These are phyloP conservation scores for Aspergillus leporis DNA, from an alignment of 495 filamentous ascomycete genomes.

Conservation along the genomic window DNA sequence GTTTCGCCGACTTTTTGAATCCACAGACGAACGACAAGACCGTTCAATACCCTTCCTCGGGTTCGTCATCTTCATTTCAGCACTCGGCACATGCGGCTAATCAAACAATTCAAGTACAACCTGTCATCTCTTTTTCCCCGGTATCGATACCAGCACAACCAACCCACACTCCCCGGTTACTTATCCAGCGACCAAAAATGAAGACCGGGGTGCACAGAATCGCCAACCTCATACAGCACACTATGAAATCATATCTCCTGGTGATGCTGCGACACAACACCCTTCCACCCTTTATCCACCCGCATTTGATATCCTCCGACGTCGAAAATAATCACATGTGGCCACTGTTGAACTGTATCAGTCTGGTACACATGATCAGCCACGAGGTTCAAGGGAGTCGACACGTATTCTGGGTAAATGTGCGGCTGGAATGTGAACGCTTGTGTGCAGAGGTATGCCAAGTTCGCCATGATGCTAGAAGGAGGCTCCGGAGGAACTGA, in stretches of 20 bases:
- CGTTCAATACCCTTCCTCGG: too few species aligned
- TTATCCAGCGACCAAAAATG: conserved; percentile 31
- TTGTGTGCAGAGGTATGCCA: conserved; percentile 38
- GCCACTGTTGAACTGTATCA: conserved; percentile 40
- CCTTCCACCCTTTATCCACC: conserved; percentile 35
- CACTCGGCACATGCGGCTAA: too few species aligned
- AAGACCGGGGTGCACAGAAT: conserved; percentile 32
- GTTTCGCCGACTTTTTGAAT: too few species aligned
- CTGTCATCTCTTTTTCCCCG: too few species aligned
- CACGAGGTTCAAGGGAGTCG: conserved; percentile 32
- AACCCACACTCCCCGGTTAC: conserved; percentile 26
- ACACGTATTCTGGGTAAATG: conserved; percentile 48
- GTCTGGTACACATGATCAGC: conserved; percentile 37
- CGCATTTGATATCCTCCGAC: conserved; percentile 21
- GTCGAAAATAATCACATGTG: conserved; percentile 33
- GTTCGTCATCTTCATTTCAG: too few species aligned
- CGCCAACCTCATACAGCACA: conserved; percentile 40
- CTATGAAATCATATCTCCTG: conserved; percentile 43
- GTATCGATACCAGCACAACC: conserved; percentile 19
- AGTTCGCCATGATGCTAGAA: neutral
- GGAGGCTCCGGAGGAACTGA: conserved; percentile 11
- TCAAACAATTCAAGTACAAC: too few species aligned
- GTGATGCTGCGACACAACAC: conserved; percentile 40
- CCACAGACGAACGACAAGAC: too few species aligned
- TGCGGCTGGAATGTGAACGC: conserved; percentile 46